Evolutionary conservation across 164 flowering plant genomes (phyloP).

Genomic region (Magnolia sinica): DNA sequence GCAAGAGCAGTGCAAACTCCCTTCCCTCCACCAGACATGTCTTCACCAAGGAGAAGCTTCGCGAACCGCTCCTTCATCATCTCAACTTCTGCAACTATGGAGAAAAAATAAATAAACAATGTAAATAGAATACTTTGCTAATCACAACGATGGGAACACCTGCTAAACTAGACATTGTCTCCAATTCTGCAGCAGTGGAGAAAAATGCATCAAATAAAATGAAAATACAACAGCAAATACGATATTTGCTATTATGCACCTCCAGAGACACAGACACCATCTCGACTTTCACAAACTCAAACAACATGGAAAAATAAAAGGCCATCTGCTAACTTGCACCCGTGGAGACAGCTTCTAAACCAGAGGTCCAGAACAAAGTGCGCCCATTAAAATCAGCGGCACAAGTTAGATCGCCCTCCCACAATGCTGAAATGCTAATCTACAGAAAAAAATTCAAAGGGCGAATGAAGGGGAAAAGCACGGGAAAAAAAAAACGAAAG

Average conservation of each 20-base stretch:
- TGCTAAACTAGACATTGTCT: background rate
- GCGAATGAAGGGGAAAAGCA: too few species aligned
- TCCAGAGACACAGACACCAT: too few species aligned
- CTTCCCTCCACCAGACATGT: conserved; percentile 86
- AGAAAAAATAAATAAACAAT: background rate
- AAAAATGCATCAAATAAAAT: background rate
- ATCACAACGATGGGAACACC: background rate
- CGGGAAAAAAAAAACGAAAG: background rate
- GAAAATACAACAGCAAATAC: background rate
- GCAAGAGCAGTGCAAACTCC: conserved; percentile 86
- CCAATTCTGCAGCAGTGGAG: background rate
- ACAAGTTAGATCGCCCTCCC: background rate
- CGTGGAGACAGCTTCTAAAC: background rate
- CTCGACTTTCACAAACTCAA: background rate
- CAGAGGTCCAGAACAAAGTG: background rate
- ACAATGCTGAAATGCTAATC: background rate
- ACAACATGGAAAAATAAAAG: background rate
- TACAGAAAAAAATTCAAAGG: background rate
- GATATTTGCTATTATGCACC: too few species aligned
- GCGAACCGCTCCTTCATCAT: conserved; percentile 84
- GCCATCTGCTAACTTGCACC: conserved; percentile 1
- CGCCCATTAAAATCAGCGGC: background rate
- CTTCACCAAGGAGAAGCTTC: conserved; percentile 80
- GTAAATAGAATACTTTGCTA: background rate
- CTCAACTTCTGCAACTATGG: conserved; percentile 45